Base-by-base conservation (phyloP, 441 rosid genomes). In the Geranium incanum region DNA sequence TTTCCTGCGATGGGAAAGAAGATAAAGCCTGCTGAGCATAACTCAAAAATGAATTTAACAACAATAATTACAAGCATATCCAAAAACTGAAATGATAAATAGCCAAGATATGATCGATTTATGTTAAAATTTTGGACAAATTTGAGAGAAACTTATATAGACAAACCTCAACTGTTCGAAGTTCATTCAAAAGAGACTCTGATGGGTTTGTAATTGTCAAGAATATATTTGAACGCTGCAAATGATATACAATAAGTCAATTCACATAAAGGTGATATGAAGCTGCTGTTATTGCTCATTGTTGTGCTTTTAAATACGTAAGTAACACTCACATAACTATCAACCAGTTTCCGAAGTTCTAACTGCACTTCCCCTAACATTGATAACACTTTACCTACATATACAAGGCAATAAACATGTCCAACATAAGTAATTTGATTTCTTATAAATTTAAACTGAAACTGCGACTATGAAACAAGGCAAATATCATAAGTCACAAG, bases 161-260 rank as follows among this genome's bases (percentile, higher is more conserved):
- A 79, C 93, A 75, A 77, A 95, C 99, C 99, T 95, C 99, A 70
- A 93, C 97, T 21, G 88, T 88, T 71, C 97, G 91, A 21, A 95
- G 97, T 72, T 95, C 98, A 77, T 81, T 88, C 69, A 95, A 89
- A 82, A 93, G 89, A 36, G 97, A 91, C 78, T 95, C 99, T 6
- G 98, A 86, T 12, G 99, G 98, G 64, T 86, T 75, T 67, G 98
- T 91, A 77, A 95, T 89, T n/a, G 99, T 95, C 76, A 81, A 67
- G 72, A 86, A 71, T 81, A 95, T 76, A 84, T 93, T 88, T 63
- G 89, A 82, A 8, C 99, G 95, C 99, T 95, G 92, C 72, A 80
- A 73, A 81, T n/a, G 74, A 37, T 64, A 16, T 73, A 62, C 5
- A 16, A 60, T 7, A 74, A 67, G 68, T 73, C 72, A 68, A 68